Evolutionary conservation across 1,284 basidiomycete genomes (phyloP).

Genomic region (Coniferiporia weirii): DNA sequence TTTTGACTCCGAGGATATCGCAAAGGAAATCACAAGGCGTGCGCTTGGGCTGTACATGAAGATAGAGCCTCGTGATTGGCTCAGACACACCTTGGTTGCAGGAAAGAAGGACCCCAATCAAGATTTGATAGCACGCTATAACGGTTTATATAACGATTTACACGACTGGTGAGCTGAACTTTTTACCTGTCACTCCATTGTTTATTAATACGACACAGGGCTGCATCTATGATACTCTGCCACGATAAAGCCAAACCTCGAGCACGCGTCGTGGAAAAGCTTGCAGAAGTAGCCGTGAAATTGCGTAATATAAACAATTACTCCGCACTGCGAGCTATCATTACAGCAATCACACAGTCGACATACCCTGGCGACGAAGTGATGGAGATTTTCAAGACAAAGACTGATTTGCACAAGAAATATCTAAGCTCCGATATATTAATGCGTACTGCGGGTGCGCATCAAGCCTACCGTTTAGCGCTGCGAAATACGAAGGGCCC

Average conservation of each 20-base stretch:
- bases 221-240: slow-evolving; percentile 71
- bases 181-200: not conserved
- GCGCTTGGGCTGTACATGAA: slow-evolving; percentile 58
- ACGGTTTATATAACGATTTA: slow-evolving; percentile 67
- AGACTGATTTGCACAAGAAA: slow-evolving; percentile 60
- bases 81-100: slow-evolving; percentile 64
- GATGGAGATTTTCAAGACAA: slow-evolving; percentile 61
- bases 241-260: slow-evolving; percentile 64
- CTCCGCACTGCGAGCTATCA: slow-evolving; percentile 73
- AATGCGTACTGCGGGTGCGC: slow-evolving; percentile 64
- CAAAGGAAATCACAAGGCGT: slow-evolving; percentile 72
- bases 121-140: slow-evolving; percentile 66
- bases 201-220: slow-evolving; percentile 38
- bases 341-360: slow-evolving; percentile 74
- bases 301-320: slow-evolving; percentile 73
- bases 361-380: slow-evolving; percentile 67
- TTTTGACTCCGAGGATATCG: slow-evolving; percentile 48
- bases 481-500: slow-evolving; percentile 74
- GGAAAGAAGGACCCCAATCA: slow-evolving; percentile 57
- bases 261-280: slow-evolving; percentile 72
- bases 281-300: slow-evolving; percentile 68
- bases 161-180: slow-evolving; percentile 57
- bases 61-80: slow-evolving; percentile 79
- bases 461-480: slow-evolving; percentile 75
- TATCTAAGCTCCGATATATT: slow-evolving; percentile 75